A percentile compares a stretch with the other conserved stretches of the same genome.
Conservation (phyloP, 2,329 filamentous ascomycete species). For the Stachybotrys chlorohalonatus region DNA sequence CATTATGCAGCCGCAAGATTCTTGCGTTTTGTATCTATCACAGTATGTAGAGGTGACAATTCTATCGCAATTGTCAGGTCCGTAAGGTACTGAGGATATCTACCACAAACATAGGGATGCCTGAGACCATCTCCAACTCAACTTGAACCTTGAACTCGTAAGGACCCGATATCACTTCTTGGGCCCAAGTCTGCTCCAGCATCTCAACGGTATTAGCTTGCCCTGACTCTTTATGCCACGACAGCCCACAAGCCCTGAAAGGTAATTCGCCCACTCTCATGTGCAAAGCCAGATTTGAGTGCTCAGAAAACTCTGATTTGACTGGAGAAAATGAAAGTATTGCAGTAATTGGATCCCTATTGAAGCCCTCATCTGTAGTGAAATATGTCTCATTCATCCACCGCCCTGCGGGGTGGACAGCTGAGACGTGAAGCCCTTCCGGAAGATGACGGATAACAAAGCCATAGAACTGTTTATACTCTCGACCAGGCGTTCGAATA, state of each 20-base stretch:
- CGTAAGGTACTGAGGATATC: not conserved
- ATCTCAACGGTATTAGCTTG: too few species aligned
- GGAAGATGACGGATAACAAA: not conserved
- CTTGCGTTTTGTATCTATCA: too few species aligned
- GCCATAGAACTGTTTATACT: too few species aligned
- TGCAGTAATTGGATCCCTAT: not conserved
- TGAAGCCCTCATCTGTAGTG: not conserved
- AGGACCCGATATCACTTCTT: too few species aligned
- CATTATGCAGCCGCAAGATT: too few species aligned
- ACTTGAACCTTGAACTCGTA: not conserved
- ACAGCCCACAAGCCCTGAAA: too few species aligned
- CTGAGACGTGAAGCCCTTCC: not conserved
- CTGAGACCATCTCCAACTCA: not conserved
- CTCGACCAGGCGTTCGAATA: too few species aligned
- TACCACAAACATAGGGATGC: not conserved
- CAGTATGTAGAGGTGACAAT: too few species aligned
- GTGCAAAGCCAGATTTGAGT: not conserved
- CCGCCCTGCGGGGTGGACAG: not conserved
- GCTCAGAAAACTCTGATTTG: not conserved
- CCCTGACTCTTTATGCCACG: too few species aligned
- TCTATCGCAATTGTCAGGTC: too few species aligned
- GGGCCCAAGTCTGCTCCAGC: too few species aligned
- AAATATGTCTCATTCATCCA: not conserved
- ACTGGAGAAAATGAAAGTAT: not conserved
- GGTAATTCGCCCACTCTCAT: too few species aligned